Evolutionary conservation across 2,329 filamentous ascomycete species (phyloP), one percentile per base, ranked within the genome.

Genomic region (Verticillium alfalfae): DNA sequence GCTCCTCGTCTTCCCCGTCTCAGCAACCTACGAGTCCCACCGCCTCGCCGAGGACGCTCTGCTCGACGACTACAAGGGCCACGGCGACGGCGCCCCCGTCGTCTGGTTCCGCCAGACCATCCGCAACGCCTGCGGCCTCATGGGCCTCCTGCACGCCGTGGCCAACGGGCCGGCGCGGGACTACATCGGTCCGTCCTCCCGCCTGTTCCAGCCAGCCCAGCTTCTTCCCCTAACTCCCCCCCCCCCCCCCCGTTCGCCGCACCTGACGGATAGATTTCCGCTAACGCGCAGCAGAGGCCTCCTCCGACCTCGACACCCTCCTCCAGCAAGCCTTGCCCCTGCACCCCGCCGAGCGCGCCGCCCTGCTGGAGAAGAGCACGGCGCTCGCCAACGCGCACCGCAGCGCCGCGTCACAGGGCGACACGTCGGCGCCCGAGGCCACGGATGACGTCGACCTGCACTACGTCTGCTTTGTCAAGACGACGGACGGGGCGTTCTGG

Each of bases 61-160:
- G 26, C 78, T 79, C 52, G 67, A 78, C 2, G 84, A 87, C 45
- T 97, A 97, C 78, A 72, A 74, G 0, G 90, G 89, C 54, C 81
- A 80, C 18, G 93, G 93, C 1, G 76, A 83, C 0, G 71, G 70
- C 0, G 92, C 97, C 71, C 88, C 91, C 5, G 91, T 97, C 0
- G 71, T 96, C 8, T 99, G 94, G 95, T 98, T 93, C 82, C 90
- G 87, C 68, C 94, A 98, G 79, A 98, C 93, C 0, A 97, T 98
- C 69, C 85, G 90, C 64, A 96, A 98, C 73, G 92, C 94, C 0
- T 98, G 94, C 74, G 94, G 94, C 0, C 78, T 97, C 55, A 97
- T 97, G 79, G 95, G 91, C 0, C 76, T 98, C 34, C 74, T 98
- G 56, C 95, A 98, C 72, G 90, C 89, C 18, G 85, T 92, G 0